phyloP scores from a whole-genome alignment of 306 rosid genomes.

The Cucurbita pepo region DNA sequence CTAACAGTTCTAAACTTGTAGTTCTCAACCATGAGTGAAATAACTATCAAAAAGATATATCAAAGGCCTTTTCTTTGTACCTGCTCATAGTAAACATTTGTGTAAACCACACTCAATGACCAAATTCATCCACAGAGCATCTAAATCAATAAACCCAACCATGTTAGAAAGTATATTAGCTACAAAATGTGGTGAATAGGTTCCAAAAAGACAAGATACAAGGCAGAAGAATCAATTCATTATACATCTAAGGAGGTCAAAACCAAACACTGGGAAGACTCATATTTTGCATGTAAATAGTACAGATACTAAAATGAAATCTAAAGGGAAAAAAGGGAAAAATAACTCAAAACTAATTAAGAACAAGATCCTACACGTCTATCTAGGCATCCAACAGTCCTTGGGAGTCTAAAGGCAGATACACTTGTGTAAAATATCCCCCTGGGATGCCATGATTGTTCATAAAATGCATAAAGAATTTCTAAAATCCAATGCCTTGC shows the following conservation, averaged over 20 bases:
- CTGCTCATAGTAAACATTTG: too few relatives aligned
- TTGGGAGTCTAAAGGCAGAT: neutral
- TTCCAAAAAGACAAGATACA: neutral
- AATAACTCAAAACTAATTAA: neutral
- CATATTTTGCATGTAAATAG: neutral
- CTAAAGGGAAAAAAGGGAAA: neutral
- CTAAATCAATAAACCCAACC: neutral
- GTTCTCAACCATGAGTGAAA: too few relatives aligned
- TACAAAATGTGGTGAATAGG: neutral
- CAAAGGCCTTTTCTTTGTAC: neutral
- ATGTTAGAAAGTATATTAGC: neutral
- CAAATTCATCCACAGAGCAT: too few relatives aligned
- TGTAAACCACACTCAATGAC: neutral
- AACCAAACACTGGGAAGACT: neutral
- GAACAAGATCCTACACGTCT: neutral
- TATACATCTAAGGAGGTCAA: neutral
- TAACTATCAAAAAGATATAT: neutral
- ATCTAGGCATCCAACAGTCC: constrained; percentile 2
- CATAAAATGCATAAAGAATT: neutral
- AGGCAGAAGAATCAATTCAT: neutral
- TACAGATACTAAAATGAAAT: neutral
- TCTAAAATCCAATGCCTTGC: neutral
- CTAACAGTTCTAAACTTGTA: neutral
- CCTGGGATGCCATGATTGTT: neutral
- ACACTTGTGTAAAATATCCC: constrained; percentile 2